A percentile compares a stretch with the other conserved stretches of the same genome.
These are phyloP conservation scores for Phytophthora fragariaefolia DNA, from an alignment of 352 stramenopile species.

Conservation along the genomic window DNA sequence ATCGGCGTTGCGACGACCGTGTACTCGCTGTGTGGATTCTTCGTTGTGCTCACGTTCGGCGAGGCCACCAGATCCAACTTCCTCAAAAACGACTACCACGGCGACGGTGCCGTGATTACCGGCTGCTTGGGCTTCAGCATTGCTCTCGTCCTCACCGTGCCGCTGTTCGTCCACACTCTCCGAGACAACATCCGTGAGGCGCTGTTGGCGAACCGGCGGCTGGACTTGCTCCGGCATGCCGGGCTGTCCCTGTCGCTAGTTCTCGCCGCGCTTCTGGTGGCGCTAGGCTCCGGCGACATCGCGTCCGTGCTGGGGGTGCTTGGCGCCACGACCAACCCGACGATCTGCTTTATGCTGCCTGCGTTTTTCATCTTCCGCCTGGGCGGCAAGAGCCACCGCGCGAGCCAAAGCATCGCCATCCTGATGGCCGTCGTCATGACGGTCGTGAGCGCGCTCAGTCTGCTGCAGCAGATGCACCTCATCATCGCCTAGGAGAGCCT, in stretches of 20 bases:
- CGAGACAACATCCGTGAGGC: conserved; percentile 85
- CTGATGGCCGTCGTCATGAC: conserved; percentile 54
- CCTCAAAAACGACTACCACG: conserved; percentile 87
- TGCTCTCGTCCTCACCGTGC: conserved; percentile 83
- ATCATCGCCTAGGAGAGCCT: conserved; percentile 24
- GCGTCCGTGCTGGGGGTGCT: conserved; percentile 85
- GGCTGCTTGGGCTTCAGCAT: conserved; percentile 84
- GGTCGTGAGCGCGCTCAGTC: conserved; percentile 56
- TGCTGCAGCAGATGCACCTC: conserved; percentile 56
- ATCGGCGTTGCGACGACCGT: conserved; percentile 76
- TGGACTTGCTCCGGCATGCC: conserved; percentile 57
- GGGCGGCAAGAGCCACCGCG: conserved; percentile 42
- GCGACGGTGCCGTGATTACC: conserved; percentile 68
- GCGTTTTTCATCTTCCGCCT: conserved; percentile 78
- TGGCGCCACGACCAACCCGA: conserved; percentile 85
- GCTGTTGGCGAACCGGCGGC: conserved; percentile 52
- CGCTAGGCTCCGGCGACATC: conserved; percentile 82
- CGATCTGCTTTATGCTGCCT: conserved; percentile 90
- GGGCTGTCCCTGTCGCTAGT: conserved; percentile 68
- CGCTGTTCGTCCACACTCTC: conserved; percentile 87
- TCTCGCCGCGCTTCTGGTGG: conserved; percentile 53
- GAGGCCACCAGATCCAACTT: conserved; percentile 84
- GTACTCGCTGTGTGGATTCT: conserved; percentile 81
- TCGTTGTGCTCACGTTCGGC: conserved; percentile 89
- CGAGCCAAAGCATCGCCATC: conserved; percentile 54